Evolutionary conservation across 2,329 filamentous ascomycete genomes (phyloP), one percentile per base, ranked within the genome.

Genomic region (Stachybotrys chartarum): DNA sequence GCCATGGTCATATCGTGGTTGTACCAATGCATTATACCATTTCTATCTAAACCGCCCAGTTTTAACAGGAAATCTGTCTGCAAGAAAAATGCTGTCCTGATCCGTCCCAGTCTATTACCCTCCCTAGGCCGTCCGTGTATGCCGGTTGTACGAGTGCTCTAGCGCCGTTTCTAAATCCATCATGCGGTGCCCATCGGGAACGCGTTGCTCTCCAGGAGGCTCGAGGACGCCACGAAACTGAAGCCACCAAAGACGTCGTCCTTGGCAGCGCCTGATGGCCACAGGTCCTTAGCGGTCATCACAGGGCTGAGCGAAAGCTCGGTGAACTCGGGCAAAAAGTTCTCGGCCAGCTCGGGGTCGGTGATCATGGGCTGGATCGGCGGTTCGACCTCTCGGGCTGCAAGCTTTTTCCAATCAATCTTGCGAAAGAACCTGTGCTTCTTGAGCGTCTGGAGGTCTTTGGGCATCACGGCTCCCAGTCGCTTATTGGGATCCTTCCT

Each of bases 401-500:
- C 91, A 14, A 99, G 81, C 64, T 86, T 87, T 73, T 85, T 87
- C 94, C 94, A 99, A 74, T 99, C 87, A 66, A 99, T 95, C 76
- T 91, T 94, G 67, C 90, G 85, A 82, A 99, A 99, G 79, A 99
- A 99, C 10, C 94, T 85, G 69, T 99, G 94, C 59, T 86, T 86
- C 79, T 96, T 96, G 74, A 99, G 88, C 0, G 80, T 86, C 54
- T 83, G 78, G 52, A 99, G 76, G 62, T 99, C 94, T 72, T 92
- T 93, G 48, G 89, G 87, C 85, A 95, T 96, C 69, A 88, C 87
- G 57, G 85, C 84, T 5, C 94, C 94, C 0, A 99, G 83, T 16
- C 94, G 85, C 75, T 97, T 97, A 66, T 82, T 81, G 1, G 95
- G 92, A 17, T 99, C 92, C 72, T 97, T 97, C 68, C 90, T 88